Percentiles rank a stretch among this genome's conserved stretches.
phyloP scores from a whole-genome alignment of 2,329 filamentous ascomycete genomes.

The Cercospora zeae-maydis region DNA sequence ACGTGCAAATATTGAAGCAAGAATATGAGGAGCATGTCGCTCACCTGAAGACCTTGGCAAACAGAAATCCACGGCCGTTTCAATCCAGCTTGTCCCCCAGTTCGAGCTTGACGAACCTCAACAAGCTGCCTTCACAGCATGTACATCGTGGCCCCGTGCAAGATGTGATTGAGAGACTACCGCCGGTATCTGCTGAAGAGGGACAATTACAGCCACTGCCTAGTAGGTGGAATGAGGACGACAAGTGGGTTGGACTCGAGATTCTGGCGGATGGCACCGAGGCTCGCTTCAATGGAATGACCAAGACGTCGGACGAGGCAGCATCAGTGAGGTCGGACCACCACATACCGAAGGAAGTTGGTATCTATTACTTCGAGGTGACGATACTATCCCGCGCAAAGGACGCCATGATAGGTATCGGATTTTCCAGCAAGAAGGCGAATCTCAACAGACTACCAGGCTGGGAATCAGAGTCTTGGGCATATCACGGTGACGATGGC shows the following conservation, averaged over 20 bases:
- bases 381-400: slow-evolving; percentile 63
- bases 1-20: slow-evolving; percentile 67
- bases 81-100: slow-evolving; percentile 50
- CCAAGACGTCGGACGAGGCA: slow-evolving; percentile 67
- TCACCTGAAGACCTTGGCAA: slow-evolving; percentile 29
- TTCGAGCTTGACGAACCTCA: slow-evolving; percentile 56
- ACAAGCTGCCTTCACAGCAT: slow-evolving; percentile 57
- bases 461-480: slow-evolving; percentile 64
- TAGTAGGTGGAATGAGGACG: slow-evolving; percentile 73
- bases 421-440: slow-evolving; percentile 59
- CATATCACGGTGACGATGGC: slow-evolving; percentile 65
- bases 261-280: slow-evolving; percentile 70
- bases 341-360: slow-evolving; percentile 82
- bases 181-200: slow-evolving; percentile 51
- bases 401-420: slow-evolving; percentile 57
- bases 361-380: slow-evolving; percentile 90
- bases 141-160: slow-evolving; percentile 72
- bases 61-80: slow-evolving; percentile 9
- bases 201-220: slow-evolving; percentile 68
- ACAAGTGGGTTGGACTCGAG: slow-evolving; percentile 72
- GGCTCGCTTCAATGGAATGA: slow-evolving; percentile 58
- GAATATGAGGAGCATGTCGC: slow-evolving; percentile 53
- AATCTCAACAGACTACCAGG: slow-evolving; percentile 59
- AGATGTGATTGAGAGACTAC: slow-evolving; percentile 75
- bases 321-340: slow-evolving; percentile 78